Evolutionary conservation across 129 eudicot genomes (phyloP).

Genomic region (Arctium lappa): DNA sequence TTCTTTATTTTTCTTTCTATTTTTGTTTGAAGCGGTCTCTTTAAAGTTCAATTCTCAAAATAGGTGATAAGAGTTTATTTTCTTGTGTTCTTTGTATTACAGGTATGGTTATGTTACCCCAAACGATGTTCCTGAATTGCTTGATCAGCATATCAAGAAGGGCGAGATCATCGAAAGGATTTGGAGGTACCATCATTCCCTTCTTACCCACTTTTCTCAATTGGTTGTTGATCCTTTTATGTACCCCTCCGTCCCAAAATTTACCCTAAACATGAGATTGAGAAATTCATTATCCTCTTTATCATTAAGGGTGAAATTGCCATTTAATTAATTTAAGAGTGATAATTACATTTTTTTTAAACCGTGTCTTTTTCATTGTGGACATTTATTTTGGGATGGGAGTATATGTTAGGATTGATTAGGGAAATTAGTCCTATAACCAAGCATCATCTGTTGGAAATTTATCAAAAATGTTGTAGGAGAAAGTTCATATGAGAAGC

Average conservation of each 20-base stretch:
- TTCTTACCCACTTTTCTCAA: not conserved
- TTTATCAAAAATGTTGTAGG: not conserved
- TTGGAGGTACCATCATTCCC: slow-evolving; percentile 67
- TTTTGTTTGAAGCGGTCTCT: not conserved
- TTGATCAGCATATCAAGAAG: slow-evolving; percentile 81
- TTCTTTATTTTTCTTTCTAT: not conserved
- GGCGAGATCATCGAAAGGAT: slow-evolving; percentile 81
- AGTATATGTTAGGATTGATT: not conserved
- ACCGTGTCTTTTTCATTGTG: not conserved
- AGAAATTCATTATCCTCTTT: not conserved
- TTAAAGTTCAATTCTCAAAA: not conserved
- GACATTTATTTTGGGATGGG: not conserved
- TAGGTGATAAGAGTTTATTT: not conserved
- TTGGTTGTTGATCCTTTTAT: not conserved
- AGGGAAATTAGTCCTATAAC: not conserved
- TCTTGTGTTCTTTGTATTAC: slow-evolving; percentile 16
- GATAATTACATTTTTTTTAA: not conserved
- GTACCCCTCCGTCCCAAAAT: not conserved
- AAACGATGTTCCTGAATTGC: slow-evolving; percentile 73
- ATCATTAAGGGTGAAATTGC: not conserved
- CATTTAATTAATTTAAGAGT: not conserved
- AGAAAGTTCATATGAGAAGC: not conserved
- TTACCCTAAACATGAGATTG: not conserved
- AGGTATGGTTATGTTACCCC: slow-evolving; percentile 99
- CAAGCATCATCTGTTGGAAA: not conserved